Evolutionary conservation across 2,329 filamentous ascomycete genomes (phyloP).

Genomic region (Bretziella fagacearum): DNA sequence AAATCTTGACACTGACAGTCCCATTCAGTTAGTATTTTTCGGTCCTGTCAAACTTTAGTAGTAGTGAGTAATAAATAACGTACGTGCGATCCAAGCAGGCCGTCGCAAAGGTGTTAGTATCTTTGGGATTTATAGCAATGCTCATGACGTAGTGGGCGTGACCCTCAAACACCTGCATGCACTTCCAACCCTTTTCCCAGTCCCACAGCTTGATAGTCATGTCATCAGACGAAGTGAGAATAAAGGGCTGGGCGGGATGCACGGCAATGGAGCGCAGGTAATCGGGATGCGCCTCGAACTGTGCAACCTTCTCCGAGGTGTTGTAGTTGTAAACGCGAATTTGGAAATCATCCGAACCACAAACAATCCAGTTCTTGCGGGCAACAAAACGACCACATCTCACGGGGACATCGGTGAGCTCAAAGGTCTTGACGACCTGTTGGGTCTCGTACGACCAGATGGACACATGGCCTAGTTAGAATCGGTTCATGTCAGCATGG

Average conservation of each 20-base stretch:
- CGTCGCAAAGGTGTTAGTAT: constrained; percentile 80
- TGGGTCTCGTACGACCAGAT: constrained; percentile 98
- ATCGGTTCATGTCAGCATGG: not conserved
- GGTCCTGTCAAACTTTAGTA: not conserved
- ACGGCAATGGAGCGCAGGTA: constrained; percentile 96
- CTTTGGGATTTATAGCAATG: constrained; percentile 91
- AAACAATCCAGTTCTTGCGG: constrained; percentile 97
- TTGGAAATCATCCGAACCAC: constrained; percentile 84
- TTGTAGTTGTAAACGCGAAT: constrained; percentile 96
- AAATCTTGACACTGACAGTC: constrained; percentile 71
- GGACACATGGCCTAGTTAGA: constrained; percentile 67
- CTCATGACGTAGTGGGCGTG: constrained; percentile 97
- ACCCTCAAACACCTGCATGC: constrained; percentile 89
- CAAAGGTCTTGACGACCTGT: constrained; percentile 95
- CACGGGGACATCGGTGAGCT: constrained; percentile 94
- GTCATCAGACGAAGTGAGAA: constrained; percentile 90
- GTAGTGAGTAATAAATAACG: not conserved
- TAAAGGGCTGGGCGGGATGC: constrained; percentile 87
- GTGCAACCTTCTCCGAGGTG: constrained; percentile 94
- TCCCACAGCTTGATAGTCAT: constrained; percentile 99
- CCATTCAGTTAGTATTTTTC: not conserved
- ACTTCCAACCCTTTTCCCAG: constrained; percentile 98
- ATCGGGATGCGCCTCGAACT: constrained; percentile 93
- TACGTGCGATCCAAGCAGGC: constrained; percentile 67
- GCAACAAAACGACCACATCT: constrained; percentile 92